Conservation (phyloP, 495 filamentous ascomycete species). For the Penicillium bialowiezense region DNA sequence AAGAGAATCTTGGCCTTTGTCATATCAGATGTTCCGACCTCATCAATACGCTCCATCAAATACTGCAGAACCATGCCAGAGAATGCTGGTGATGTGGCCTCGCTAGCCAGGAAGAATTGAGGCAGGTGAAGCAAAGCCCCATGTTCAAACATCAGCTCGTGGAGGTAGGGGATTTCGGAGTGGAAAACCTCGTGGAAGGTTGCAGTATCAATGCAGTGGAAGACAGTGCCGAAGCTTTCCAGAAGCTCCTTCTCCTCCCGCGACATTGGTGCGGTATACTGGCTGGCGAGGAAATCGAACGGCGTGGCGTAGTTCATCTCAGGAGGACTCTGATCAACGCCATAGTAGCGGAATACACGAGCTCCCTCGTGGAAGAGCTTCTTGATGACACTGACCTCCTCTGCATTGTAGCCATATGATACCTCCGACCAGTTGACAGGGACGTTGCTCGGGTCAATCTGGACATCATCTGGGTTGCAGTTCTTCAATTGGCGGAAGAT, state of each 20-base stretch:
- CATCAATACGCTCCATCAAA: constrained; percentile 91
- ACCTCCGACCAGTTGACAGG: constrained; percentile 94
- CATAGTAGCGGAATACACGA: constrained; percentile 94
- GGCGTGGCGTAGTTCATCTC: constrained; percentile 75
- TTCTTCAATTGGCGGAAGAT: constrained; percentile 93
- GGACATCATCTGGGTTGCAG: constrained; percentile 69
- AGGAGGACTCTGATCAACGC: constrained; percentile 72
- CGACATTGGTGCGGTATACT: constrained; percentile 84
- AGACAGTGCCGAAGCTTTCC: constrained; percentile 96
- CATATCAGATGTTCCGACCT: constrained; percentile 88
- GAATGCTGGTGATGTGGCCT: constrained; percentile 95
- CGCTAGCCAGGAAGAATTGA: constrained; percentile 96
- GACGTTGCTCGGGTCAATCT: constrained; percentile 71
- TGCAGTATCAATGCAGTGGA: constrained; percentile 96
- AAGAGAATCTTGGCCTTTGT: constrained; percentile 89
- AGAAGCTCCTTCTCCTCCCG: constrained; percentile 98
- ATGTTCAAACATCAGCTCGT: constrained; percentile 97
- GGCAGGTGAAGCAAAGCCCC: constrained; percentile 90
- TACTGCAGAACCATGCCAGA: constrained; percentile 97
- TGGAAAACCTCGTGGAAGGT: constrained; percentile 99
- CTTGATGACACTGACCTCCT: constrained; percentile 94
- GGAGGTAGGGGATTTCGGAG: constrained; percentile 91
- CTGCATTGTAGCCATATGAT: constrained; percentile 93
- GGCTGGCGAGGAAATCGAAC: constrained; percentile 86
- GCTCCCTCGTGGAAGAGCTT: constrained; percentile 97